phyloP scores from a whole-genome alignment of 305 asterid species.

The Rubia balearica region DNA sequence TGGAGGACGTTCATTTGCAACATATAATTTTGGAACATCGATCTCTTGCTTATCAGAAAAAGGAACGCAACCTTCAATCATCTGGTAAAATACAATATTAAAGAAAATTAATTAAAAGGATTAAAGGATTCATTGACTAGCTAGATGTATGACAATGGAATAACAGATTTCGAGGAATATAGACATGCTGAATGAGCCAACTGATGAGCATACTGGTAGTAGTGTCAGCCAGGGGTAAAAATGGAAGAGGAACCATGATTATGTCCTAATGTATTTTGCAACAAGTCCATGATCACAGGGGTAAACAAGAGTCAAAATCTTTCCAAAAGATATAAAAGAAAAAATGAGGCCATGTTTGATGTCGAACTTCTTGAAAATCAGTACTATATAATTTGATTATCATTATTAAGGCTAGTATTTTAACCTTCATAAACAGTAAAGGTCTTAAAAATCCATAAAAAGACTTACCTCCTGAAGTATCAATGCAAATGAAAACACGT shows the following conservation, averaged over 20 bases:
- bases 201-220: neutral
- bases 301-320: neutral
- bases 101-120: slow-evolving; percentile 13
- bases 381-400: too few relatives aligned
- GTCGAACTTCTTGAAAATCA: too few relatives aligned
- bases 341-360: neutral
- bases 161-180: neutral
- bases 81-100: slow-evolving; percentile 32
- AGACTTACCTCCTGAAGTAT: slow-evolving; percentile 66
- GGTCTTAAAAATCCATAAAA: neutral
- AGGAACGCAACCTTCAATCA: slow-evolving; percentile 81
- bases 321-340: neutral
- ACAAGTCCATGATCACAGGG: neutral
- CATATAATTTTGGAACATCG: slow-evolving; percentile 67
- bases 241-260: neutral
- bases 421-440: neutral
- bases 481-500: slow-evolving; percentile 81
- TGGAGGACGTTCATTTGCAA: slow-evolving; percentile 72
- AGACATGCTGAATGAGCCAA: neutral
- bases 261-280: neutral
- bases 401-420: too few relatives aligned
- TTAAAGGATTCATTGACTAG: slow-evolving; percentile 13
- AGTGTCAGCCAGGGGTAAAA: neutral
- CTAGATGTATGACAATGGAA: neutral
- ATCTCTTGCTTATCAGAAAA: slow-evolving; percentile 44